phyloP scores from a whole-genome alignment of 2,329 filamentous ascomycete species.

The Huntiella decipiens region DNA sequence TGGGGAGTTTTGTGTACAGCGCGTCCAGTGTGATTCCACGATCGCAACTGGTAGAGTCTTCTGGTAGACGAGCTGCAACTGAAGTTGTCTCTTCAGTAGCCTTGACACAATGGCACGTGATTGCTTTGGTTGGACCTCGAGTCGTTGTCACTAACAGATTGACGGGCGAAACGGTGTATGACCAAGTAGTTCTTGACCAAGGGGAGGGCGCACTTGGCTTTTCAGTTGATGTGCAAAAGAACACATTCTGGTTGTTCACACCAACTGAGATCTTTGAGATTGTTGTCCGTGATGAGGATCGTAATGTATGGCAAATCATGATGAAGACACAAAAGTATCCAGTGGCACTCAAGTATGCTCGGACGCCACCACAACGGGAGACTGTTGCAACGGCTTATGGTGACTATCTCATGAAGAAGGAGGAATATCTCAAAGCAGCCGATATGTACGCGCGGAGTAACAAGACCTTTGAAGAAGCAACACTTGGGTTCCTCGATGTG shows the following conservation, averaged over 20 bases:
- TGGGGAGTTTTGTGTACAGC: constrained; percentile 57
- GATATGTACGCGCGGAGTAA: constrained; percentile 85
- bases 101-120: constrained; percentile 82
- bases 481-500: constrained; percentile 74
- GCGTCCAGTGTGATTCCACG: constrained; percentile 61
- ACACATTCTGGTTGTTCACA: constrained; percentile 95
- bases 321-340: constrained; percentile 75
- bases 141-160: constrained; percentile 75
- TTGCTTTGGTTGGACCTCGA: constrained; percentile 64
- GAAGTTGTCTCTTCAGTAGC: constrained; percentile 64
- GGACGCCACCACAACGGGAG: constrained; percentile 64
- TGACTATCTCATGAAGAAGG: constrained; percentile 67
- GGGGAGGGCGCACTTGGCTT: constrained; percentile 69
- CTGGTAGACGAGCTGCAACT: constrained; percentile 43
- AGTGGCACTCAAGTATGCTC: constrained; percentile 67
- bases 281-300: constrained; percentile 71
- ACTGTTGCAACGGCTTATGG: constrained; percentile 81
- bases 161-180: constrained; percentile 69
- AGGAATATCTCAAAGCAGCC: constrained; percentile 70
- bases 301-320: constrained; percentile 91
- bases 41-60: constrained; percentile 52
- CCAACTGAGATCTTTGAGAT: constrained; percentile 84
- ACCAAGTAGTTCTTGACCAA: constrained; percentile 66
- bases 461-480: constrained; percentile 93
- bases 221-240: constrained; percentile 78